phyloP scores from a whole-genome alignment of 257 asterid genomes.

The Solanum sejunctum region DNA sequence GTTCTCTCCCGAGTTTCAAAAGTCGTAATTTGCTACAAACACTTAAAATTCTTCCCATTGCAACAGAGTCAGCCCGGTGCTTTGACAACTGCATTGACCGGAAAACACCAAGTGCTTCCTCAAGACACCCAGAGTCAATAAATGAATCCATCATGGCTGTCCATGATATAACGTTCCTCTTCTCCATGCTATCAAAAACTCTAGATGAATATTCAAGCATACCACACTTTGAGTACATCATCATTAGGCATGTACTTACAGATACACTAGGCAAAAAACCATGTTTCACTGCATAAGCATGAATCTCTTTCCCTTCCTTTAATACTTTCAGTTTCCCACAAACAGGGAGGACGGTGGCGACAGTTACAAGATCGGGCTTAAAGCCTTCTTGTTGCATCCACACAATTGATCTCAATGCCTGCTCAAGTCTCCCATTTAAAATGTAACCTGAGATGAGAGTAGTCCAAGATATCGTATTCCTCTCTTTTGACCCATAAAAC shows the following conservation, averaged over 20 bases:
- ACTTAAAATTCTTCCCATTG: slow-evolving; percentile 44
- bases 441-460: slow-evolving; percentile 80
- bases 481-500: slow-evolving; percentile 52
- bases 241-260: slow-evolving; percentile 68
- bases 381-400: slow-evolving; percentile 99
- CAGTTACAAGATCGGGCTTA: slow-evolving; percentile 70
- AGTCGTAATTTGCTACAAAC: slow-evolving; percentile 42
- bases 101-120: slow-evolving; percentile 49
- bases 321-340: slow-evolving; percentile 57
- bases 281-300: slow-evolving; percentile 54
- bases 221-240: slow-evolving; percentile 78
- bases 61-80: slow-evolving; percentile 84
- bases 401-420: slow-evolving; percentile 57
- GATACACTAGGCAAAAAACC: slow-evolving; percentile 37
- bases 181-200: slow-evolving; percentile 50
- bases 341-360: slow-evolving; percentile 87
- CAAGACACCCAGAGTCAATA: slow-evolving; percentile 28
- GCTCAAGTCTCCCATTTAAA: slow-evolving; percentile 62
- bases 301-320: slow-evolving; percentile 70
- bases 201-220: slow-evolving; percentile 37
- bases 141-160: slow-evolving; percentile 87
- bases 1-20: slow-evolving; percentile 54
- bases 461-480: slow-evolving; percentile 79
- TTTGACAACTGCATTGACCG: slow-evolving; percentile 66
- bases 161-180: slow-evolving; percentile 71